Evolutionary conservation across 495 filamentous ascomycete genomes (phyloP), one percentile per base, ranked within the genome.

Genomic region (Aspergillus bertholletiae): DNA sequence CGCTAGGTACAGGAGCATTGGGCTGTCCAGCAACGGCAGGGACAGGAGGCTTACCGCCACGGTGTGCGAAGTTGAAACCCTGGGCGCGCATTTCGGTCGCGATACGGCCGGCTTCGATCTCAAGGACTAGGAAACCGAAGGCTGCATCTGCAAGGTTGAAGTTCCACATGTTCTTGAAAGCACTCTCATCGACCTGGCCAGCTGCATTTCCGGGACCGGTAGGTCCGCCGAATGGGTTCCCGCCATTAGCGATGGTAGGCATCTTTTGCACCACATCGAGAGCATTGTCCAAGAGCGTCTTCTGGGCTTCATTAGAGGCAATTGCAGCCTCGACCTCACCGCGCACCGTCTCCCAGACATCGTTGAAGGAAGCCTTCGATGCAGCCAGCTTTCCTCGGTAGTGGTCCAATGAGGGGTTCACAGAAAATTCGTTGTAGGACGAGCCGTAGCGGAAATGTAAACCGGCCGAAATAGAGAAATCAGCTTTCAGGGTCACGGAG

Each of bases 161-260:
- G 74, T 99, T 99, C 94, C 94, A 99, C 95, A 97, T 97, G 63
- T 99, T 99, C 79, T 99, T 99, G 79, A 99, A 99, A 0, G 94
- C 94, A 58, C 92, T 96, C 74, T 99, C 94, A 63, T 99, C 94
- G 18, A 99, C 90, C 61, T 95, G 90, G 18, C 94, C 93, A 56
- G 85, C 86, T 21, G 83, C 84, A 58, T 80, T 81, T 46, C 80
- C 80, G 17, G 87, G 86, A n/a, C 84, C 81, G 55, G 84, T 80
- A 12, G 88, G 87, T 8, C 94, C 94, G 53, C 95, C 94, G 64
- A 97, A 97, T 0, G 95, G 95, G 68, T 96, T 97, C 1, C 93
- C 93, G 55, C 95, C 95, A 49, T 92, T 95, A 35, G 95, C 94
- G 35, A 88, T 88, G 8, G 84, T 84, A 6, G 95, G 95, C 95